A percentile compares a stretch with the other conserved stretches of the same genome.
These are phyloP conservation scores for Saturnispora sanitii DNA, from an alignment of 805 yeast genomes.

Conservation along the genomic window DNA sequence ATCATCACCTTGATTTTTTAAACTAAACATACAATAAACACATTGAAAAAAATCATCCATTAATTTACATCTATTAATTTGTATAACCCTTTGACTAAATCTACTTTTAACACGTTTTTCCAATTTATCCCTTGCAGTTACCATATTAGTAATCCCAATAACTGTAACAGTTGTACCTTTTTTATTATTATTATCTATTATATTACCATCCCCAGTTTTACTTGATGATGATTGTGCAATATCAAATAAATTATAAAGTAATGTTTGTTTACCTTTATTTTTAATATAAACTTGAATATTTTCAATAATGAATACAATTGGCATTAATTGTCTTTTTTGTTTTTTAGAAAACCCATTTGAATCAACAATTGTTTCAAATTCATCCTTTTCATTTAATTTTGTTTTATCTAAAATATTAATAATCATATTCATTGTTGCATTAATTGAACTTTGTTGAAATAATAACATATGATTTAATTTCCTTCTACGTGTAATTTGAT, in stretches of 20 bases:
- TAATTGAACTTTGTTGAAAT: conserved; percentile 44
- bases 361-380: conserved; percentile 15
- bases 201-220: conserved; percentile 18
- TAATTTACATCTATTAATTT: conserved; percentile 41
- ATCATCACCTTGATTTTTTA: conserved; percentile 18
- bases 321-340: conserved; percentile 26
- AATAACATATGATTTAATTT: conserved; percentile 7
- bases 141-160: conserved; percentile 66
- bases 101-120: conserved; percentile 90
- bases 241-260: conserved; percentile 82
- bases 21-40: conserved; percentile 24
- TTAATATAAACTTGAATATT: conserved; percentile 74
- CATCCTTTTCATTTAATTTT: conserved; percentile 12
- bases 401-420: conserved; percentile 41
- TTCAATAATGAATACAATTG: conserved; percentile 73
- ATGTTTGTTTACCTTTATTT: conserved; percentile 66
- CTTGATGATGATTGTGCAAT: conserved; percentile 48
- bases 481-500: conserved; percentile 12
- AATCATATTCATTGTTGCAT: conserved; percentile 52
- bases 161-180: conserved; percentile 65
- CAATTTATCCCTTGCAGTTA: conserved; percentile 67
- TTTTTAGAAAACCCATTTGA: conserved; percentile 16
- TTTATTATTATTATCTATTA: conserved; percentile 14
- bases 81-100: conserved; percentile 70
- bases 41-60: conserved; percentile 43